These are phyloP conservation scores for Alternaria atra DNA, from an alignment of 2,329 filamentous ascomycete genomes.

Conservation along the genomic window DNA sequence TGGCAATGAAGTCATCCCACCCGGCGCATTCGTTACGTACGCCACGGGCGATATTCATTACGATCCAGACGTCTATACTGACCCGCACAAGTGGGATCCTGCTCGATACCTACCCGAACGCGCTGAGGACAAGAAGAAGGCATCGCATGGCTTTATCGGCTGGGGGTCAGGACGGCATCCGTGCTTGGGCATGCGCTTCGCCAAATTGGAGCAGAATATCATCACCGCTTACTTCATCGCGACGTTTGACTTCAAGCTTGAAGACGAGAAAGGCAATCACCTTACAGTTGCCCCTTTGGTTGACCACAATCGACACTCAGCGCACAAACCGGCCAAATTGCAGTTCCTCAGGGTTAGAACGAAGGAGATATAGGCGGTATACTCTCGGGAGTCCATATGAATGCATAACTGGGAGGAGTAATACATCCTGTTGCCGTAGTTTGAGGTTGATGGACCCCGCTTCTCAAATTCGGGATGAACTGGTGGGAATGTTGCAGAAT, in stretches of 20 bases:
- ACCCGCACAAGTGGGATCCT: conserved; percentile 63
- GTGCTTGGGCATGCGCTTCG: conserved; percentile 58
- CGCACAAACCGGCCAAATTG: conserved; percentile 52
- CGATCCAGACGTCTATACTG: conserved; percentile 58
- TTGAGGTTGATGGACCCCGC: background rate
- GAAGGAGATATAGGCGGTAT: conserved; percentile 24
- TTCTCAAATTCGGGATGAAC: background rate
- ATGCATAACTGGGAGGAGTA: background rate
- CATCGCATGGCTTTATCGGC: conserved; percentile 45
- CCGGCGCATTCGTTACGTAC: conserved; percentile 58
- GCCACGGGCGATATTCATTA: conserved; percentile 60
- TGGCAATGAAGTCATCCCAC: conserved; percentile 60
- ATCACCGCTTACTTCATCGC: conserved; percentile 61
- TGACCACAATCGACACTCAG: conserved; percentile 52
- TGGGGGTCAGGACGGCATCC: conserved; percentile 56
- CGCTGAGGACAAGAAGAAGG: conserved; percentile 58
- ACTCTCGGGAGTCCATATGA: too few relatives aligned
- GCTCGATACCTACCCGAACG: conserved; percentile 57
- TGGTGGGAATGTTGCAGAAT: background rate
- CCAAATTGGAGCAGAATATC: conserved; percentile 63
- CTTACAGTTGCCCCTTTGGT: conserved; percentile 41
- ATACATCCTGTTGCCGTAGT: background rate
- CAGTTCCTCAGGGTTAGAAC: conserved; percentile 53
- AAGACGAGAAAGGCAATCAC: conserved; percentile 52
- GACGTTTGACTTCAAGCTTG: conserved; percentile 58